A percentile compares a stretch with the other conserved stretches of the same genome.
Conservation (phyloP, 2,329 filamentous ascomycete genomes). For the Clonostachys solani region DNA sequence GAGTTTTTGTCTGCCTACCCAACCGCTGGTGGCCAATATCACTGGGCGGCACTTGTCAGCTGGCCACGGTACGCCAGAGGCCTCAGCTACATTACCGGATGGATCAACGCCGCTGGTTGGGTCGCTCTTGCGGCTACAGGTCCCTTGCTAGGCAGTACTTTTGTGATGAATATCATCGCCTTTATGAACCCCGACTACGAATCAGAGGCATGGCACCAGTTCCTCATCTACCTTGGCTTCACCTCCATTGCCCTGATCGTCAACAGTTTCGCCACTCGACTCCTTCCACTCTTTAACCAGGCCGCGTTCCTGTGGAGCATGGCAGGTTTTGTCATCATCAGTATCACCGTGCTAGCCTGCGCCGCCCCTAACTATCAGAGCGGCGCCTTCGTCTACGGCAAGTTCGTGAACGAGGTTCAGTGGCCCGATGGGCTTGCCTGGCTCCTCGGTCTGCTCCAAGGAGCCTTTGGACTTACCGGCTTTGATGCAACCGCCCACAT, state of each 20-base stretch:
- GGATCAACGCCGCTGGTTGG: slow-evolving; percentile 42
- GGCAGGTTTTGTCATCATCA: slow-evolving; percentile 33
- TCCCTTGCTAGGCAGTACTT: slow-evolving; percentile 32
- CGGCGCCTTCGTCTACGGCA: slow-evolving; percentile 34
- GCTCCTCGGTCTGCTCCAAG: slow-evolving; percentile 40
- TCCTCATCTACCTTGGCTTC: slow-evolving; percentile 66
- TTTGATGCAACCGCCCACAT: slow-evolving; percentile 41
- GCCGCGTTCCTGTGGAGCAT: slow-evolving; percentile 38
- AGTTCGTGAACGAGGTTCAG: slow-evolving; percentile 37
- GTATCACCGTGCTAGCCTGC: slow-evolving; percentile 28
- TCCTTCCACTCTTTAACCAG: slow-evolving; percentile 64
- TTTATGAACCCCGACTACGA: slow-evolving; percentile 55
- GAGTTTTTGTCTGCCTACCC: slow-evolving; percentile 39
- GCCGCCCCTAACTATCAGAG: slow-evolving; percentile 24
- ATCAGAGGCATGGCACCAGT: slow-evolving; percentile 64
- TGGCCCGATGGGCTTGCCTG: slow-evolving; percentile 41
- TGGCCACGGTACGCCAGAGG: slow-evolving; percentile 28
- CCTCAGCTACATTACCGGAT: slow-evolving; percentile 36
- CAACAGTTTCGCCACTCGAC: slow-evolving; percentile 54
- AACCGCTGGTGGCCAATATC: slow-evolving; percentile 40
- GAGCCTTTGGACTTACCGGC: slow-evolving; percentile 24
- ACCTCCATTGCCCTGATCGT: slow-evolving; percentile 56
- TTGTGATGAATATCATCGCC: slow-evolving; percentile 16
- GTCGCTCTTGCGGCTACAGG: slow-evolving; percentile 36
- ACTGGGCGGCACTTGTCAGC: slow-evolving; percentile 34